These are phyloP conservation scores for Colletotrichum endophyticum DNA, from an alignment of 2,329 filamentous ascomycete genomes.

Conservation along the genomic window DNA sequence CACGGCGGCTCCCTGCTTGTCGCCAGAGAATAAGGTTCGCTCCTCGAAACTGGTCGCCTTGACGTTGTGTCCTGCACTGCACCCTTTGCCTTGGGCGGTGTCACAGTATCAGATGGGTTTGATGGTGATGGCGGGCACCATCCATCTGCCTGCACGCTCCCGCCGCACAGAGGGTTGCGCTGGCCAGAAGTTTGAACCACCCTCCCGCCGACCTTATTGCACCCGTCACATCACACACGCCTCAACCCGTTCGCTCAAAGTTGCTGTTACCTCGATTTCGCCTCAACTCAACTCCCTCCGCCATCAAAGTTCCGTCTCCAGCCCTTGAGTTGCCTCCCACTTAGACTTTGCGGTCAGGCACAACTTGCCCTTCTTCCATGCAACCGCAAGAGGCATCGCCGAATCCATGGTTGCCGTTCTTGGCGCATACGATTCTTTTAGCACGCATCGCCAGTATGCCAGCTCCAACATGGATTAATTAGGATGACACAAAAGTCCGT, in stretches of 20 bases:
- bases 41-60: constrained; percentile 16
- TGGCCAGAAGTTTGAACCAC: not conserved
- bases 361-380: not conserved
- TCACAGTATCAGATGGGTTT: constrained; percentile 19
- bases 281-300: not conserved
- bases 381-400: not conserved
- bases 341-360: constrained; percentile 4
- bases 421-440: not conserved
- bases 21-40: not conserved
- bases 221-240: not conserved
- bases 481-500: constrained; percentile 16
- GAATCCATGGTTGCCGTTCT: not conserved
- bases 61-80: not conserved
- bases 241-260: not conserved
- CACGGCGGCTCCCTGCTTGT: not conserved
- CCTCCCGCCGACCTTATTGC: not conserved
- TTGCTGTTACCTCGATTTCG: not conserved
- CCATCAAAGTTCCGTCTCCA: not conserved
- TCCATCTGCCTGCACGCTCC: not conserved
- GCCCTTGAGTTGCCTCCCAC: not conserved
- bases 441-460: constrained; percentile 8
- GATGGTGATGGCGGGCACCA: constrained; percentile 7
- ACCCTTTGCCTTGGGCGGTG: not conserved
- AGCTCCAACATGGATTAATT: constrained; percentile 1
- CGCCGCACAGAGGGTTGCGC: constrained; percentile 6